Base-by-base conservation (phyloP, 73 alveolate genomes). In the Halteria grandinella region DNA sequence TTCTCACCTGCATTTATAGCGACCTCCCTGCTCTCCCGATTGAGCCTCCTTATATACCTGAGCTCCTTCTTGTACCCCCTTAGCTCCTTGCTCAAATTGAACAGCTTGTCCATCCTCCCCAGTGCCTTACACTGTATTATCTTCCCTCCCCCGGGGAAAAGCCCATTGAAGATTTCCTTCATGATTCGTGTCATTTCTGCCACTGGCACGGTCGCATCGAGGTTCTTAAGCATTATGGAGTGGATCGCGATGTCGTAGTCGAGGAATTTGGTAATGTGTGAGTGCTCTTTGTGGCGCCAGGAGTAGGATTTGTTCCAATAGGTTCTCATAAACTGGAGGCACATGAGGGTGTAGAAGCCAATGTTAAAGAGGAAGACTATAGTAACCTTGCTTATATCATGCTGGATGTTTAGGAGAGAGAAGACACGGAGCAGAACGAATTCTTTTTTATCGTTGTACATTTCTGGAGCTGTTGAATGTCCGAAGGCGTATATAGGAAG, bases 241-340 rank as follows among this genome's bases (percentile, higher is more conserved):
- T 66, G 80, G 1, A 66, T 20, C 43, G 80, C 80, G 7, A 66
- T 66, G 31, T 66, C 80, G 23, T 66, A 66, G 52, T 66, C 80
- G 1, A 47, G 23, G 51, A 66, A 66, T 3, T 24, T 1, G 40
- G 32, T 20, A 17, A 45, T 44, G 47, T 66, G 80, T 3, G 80
- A 66, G 21, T 66, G 80, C 53, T 66, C 32, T 23, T 66, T 66
- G 17, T 66, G 47, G 6, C 80, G 15, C 80, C 66, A 66, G 28
- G 43, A 63, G 4, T 36, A 40, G 5, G 80, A 41, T 23, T 57
- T 51, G 7, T 44, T 41, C 80, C 80, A 66, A 27, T 66, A 66
- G 36, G 45, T 29, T 15, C 47, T 45, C 63, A 47, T 47, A 25
- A 66, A 44, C 6, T 39, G 53, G 1, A 66, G 17, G 1, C 69